phyloP scores from a whole-genome alignment of 768 basidiomycete species.

The Stropharia rugosoannulata region DNA sequence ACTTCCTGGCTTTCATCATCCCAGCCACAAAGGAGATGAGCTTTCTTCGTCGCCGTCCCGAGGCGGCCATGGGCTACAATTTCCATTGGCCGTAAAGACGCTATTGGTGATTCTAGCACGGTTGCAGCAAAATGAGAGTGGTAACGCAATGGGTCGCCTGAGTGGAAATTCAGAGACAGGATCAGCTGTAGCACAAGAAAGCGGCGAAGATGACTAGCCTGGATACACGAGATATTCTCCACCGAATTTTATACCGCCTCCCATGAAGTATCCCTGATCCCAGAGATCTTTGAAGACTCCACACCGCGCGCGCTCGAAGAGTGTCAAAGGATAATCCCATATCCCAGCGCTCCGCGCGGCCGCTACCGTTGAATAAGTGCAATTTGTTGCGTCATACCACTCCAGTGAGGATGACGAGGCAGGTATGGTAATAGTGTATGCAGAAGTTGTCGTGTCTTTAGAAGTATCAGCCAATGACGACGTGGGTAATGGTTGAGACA shows the following conservation, averaged over 20 bases:
- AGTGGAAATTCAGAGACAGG: background rate
- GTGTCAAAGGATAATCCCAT: conserved; percentile 73
- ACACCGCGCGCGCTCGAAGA: conserved; percentile 71
- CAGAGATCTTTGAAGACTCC: conserved; percentile 79
- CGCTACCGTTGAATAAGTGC: conserved; percentile 53
- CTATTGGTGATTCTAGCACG: conserved; percentile 63
- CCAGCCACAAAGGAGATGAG: conserved; percentile 89
- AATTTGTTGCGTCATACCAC: conserved; percentile 56
- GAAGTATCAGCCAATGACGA: conserved; percentile 7
- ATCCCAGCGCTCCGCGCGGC: conserved; percentile 66
- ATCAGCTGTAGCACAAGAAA: background rate
- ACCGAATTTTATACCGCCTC: conserved; percentile 90
- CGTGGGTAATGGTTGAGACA: conserved; percentile 9
- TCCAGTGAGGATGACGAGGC: conserved; percentile 57
- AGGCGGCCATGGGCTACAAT: conserved; percentile 93
- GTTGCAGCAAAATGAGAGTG: conserved; percentile 95
- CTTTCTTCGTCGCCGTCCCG: conserved; percentile 97
- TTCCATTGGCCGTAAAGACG: conserved; percentile 81
- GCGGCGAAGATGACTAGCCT: conserved; percentile 46
- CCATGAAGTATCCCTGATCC: conserved; percentile 85
- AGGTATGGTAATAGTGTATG: conserved; percentile 65
- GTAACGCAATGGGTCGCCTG: conserved; percentile 92
- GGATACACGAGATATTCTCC: conserved; percentile 97
- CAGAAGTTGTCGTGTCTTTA: conserved; percentile 14
- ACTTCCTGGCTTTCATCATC: conserved; percentile 67